Evolutionary conservation across 2,329 filamentous ascomycete species (phyloP), one percentile per base, ranked within the genome.

Genomic region (Neurospora crassa): DNA sequence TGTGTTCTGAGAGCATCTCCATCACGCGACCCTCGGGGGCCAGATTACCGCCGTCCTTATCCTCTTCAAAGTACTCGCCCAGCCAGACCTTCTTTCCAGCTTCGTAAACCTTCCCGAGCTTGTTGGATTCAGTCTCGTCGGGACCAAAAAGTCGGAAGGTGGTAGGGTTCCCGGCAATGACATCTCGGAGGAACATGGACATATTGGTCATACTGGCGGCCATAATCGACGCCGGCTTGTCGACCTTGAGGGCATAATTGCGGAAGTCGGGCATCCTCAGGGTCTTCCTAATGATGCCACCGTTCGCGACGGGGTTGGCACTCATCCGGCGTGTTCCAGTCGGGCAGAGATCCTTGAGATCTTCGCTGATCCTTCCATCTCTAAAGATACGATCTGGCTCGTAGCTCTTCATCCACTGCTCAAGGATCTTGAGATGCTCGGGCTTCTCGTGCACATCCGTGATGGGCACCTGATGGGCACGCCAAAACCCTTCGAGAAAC

Each of bases 1-100:
- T 94, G 78, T 94, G 92, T 80, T 94, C 92, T 20, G 89, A 92
- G n/a, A 94, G 86, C 79, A 94, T 94, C 79, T 94, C 92, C 90
- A 94, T 94, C 43, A 94, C 91, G 40, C 91, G 86, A 18, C 92
- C 92, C 16, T 85, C 84, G 20, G 83, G 86, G 6, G 89, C 86
- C 34, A 94, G 83, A 76, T 94, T 93, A 73, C 92, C 91, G 11
- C 91, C 91, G 76, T 94, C 89, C 8, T 82, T 80, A 76, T 94
- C 92, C 77, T 94, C 91, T 4, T 92, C 89, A 73, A 94, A 91
- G 79, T 91, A 92, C 68, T 92, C 91, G 6, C 88, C 91, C 83
- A 94, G 84, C 91, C 92, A 94, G 3, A 92, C 91, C 80, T 94
- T 94, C 85, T 93, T 91, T 5, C 89, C 89, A 1, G 87, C 90